A percentile compares a stretch with the other conserved stretches of the same genome.
phyloP scores from a whole-genome alignment of 2,329 filamentous ascomycete genomes.

The Exophiala phaeomuriformis region DNA sequence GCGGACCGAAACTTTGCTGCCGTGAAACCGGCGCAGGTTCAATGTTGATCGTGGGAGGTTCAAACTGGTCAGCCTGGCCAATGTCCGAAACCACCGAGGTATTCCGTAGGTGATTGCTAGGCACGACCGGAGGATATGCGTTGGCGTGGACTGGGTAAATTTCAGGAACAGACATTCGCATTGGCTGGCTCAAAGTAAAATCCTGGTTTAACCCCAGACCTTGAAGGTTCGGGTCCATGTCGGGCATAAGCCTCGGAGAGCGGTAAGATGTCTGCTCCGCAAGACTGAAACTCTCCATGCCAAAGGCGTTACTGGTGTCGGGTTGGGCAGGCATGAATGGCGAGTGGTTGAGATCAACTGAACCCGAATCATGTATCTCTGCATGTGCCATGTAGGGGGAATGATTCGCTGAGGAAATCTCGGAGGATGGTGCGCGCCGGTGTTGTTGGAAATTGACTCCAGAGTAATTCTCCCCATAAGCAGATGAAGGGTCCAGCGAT shows the following conservation, averaged over 20 bases:
- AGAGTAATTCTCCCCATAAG: conserved; percentile 47
- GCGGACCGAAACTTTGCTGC: conserved; percentile 58
- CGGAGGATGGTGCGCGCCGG: conserved; percentile 76
- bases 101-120: conserved; percentile 42
- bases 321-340: conserved; percentile 68
- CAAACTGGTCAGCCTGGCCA: conserved; percentile 66
- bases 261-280: conserved; percentile 57
- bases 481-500: conserved; percentile 55
- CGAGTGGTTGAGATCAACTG: conserved; percentile 63
- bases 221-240: conserved; percentile 45
- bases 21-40: conserved; percentile 67
- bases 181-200: conserved; percentile 32
- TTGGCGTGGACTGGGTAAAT: conserved; percentile 46
- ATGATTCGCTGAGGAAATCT: conserved; percentile 75
- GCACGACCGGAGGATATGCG: conserved; percentile 37
- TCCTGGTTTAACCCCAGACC: conserved; percentile 15
- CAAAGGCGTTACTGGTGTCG: conserved; percentile 70
- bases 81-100: conserved; percentile 51
- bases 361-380: conserved; percentile 62
- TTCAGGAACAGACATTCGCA: conserved; percentile 40
- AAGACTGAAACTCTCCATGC: conserved; percentile 72
- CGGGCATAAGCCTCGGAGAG: conserved; percentile 59
- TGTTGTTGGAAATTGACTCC: conserved; percentile 67
- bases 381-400: conserved; percentile 74
- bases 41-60: conserved; percentile 90